Conservation (phyloP, 208 protist genomes). For the Leishmania major region DNA sequence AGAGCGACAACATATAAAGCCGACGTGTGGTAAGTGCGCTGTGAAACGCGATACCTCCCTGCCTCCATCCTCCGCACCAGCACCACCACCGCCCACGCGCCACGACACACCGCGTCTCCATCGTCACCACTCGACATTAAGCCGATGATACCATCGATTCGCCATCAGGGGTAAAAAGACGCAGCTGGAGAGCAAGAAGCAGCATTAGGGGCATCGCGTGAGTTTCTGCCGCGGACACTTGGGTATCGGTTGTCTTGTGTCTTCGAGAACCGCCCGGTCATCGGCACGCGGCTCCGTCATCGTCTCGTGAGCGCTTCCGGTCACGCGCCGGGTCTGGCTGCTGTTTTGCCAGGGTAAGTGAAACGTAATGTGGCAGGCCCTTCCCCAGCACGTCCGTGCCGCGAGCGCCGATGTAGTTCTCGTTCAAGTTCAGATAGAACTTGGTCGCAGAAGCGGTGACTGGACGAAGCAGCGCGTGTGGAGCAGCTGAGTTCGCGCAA, state of each 20-base stretch:
- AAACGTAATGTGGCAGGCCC: conserved; percentile 67
- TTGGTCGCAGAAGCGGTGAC: conserved; percentile 22
- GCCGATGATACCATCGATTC: background rate
- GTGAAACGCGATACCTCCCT: background rate
- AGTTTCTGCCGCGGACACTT: background rate
- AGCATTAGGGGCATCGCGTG: background rate
- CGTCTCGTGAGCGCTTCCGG: conserved; percentile 12
- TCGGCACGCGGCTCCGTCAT: background rate
- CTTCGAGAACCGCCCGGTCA: background rate
- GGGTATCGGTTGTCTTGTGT: background rate
- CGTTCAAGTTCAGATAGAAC: conserved; percentile 87
- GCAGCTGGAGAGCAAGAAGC: background rate
- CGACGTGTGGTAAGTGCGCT: background rate
- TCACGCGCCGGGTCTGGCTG: background rate
- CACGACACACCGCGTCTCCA: background rate
- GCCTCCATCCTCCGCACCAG: no score
- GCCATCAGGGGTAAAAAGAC: background rate
- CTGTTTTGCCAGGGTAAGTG: conserved; percentile 77
- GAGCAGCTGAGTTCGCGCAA: background rate
- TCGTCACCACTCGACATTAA: background rate
- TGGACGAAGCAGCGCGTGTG: conserved; percentile 15
- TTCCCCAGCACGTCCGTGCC: conserved; percentile 65
- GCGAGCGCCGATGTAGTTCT: conserved; percentile 75
- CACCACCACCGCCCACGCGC: background rate
- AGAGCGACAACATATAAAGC: background rate